Conservation (phyloP, 2,329 filamentous ascomycete genomes). For the Zymoseptoria ardabiliae region DNA sequence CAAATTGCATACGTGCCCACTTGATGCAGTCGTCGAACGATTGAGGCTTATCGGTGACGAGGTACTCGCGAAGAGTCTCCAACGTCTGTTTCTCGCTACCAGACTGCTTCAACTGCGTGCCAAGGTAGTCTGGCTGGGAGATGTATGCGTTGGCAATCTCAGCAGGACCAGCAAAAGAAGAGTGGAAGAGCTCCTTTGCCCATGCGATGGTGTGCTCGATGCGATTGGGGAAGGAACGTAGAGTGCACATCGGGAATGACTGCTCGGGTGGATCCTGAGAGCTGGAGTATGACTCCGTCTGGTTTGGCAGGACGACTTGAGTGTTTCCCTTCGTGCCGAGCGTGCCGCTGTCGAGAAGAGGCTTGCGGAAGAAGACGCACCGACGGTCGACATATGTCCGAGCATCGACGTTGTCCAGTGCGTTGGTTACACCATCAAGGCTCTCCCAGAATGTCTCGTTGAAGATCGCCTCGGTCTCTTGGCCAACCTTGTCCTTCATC, state of each 20-base stretch:
- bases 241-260: conserved; percentile 97
- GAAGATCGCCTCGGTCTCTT: conserved; percentile 89
- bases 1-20: conserved; percentile 89
- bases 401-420: conserved; percentile 93
- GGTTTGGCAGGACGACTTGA: conserved; percentile 81
- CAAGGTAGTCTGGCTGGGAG: conserved; percentile 82
- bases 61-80: conserved; percentile 80
- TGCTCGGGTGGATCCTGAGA: conserved; percentile 97
- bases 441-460: conserved; percentile 85
- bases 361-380: conserved; percentile 97
- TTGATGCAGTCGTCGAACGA: conserved; percentile 94
- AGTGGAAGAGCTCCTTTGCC: conserved; percentile 93
- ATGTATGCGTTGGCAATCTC: conserved; percentile 89
- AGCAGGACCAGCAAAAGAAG: conserved; percentile 84
- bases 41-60: conserved; percentile 84
- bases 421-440: conserved; percentile 90
- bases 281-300: conserved; percentile 95
- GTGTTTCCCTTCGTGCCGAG: conserved; percentile 99
- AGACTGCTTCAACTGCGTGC: conserved; percentile 79
- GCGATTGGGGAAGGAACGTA: conserved; percentile 93
- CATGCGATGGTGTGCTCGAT: conserved; percentile 99
- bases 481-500: conserved; percentile 80
- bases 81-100: conserved; percentile 92
- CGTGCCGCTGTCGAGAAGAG: conserved; percentile 90
- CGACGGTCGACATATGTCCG: conserved; percentile 92